Base-by-base conservation (phyloP, 2,329 filamentous ascomycete genomes). In the Graphiopsis chlorocephala region DNA sequence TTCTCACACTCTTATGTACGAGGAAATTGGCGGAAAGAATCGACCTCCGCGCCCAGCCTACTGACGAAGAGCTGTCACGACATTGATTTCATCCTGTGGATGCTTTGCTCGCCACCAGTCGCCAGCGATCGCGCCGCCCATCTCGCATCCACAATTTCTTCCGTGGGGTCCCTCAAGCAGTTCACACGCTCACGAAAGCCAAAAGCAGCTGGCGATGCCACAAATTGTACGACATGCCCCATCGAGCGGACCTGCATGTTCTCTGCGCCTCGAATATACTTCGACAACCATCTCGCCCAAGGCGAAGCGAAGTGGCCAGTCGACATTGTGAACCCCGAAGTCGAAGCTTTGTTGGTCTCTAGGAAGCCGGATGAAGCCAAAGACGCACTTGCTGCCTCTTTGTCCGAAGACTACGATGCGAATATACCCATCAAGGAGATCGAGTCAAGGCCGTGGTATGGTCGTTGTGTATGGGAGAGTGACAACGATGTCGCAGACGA, bases 1-100 rank as follows among this genome's bases (percentile, higher is more conserved):
- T 98, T 96, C 75, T 84, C 90, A 0, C 93, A 97, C 76, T 92
- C 89, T 48, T 97, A 94, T 71, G 94, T 98, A 38, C 86, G 91
- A 53, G 95, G 95, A 17, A 97, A 98, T 78, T 98, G 95, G 95
- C 87, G 94, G 6, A 91, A 91, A 68, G 88, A 92, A 69, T 89
- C 87, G 0, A 89, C 81, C 5, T 88, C 85, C n/a, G 93, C 85
- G 26, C 94, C 89, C 7, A 94, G 91, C 1, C 83, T 99, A 1
- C 83, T 99, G 31, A 97, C 94, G 2, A 99, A 98, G 78, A 96
- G 92, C 65, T 98, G 95, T 71, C 95, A 99, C 73, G 95, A 99
- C 71, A 91, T 99, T 58, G 95, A 99, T 74, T 87, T 98, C 64
- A 80, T 98, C 4, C 82, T 98, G 17, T 99, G 95, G 95, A 80